Percentiles rank a stretch among this genome's conserved stretches.
Conservation (phyloP, 192 early-diverging fungal genomes). For the Radiomyces spectabilis region DNA sequence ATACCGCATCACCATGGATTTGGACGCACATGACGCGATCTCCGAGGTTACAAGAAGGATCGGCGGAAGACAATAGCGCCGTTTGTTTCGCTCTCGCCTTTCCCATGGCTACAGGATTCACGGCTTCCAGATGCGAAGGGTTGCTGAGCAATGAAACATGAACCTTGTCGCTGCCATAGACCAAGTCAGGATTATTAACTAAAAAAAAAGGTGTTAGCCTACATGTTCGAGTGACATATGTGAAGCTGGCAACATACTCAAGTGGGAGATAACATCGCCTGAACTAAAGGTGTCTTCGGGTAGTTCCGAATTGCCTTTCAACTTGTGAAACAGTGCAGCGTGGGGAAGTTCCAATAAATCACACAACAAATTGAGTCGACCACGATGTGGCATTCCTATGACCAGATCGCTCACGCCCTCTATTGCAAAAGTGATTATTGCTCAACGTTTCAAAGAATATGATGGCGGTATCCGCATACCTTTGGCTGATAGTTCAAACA, state of each 20-base stretch:
- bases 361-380: conserved; percentile 87
- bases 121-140: conserved; percentile 95
- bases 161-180: conserved; percentile 57
- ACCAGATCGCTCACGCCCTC: conserved; percentile 80
- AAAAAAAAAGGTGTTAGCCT: too few species aligned
- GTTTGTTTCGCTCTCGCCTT: conserved; percentile 95
- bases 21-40: conserved; percentile 93
- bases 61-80: conserved; percentile 52
- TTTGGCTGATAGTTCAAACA: conserved; percentile 69
- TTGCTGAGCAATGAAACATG: conserved; percentile 92
- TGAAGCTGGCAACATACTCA: conserved; percentile 33
- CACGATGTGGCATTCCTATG: conserved; percentile 95
- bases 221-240: too few species aligned
- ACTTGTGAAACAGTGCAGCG: conserved; percentile 83
- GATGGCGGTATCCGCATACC: conserved; percentile 19
- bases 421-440: conserved; percentile 13
- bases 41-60: conserved; percentile 74
- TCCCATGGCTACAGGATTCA: conserved; percentile 93
- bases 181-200: conserved; percentile 71
- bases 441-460: too few species aligned
- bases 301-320: conserved; percentile 90
- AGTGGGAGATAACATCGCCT: conserved; percentile 90
- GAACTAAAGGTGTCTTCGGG: conserved; percentile 68
- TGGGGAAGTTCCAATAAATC: conserved; percentile 81
- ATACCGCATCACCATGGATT: conserved; percentile 90